Conservation (phyloP, 2,329 filamentous ascomycete species). For the Cylindrodendrum hubeiense region DNA sequence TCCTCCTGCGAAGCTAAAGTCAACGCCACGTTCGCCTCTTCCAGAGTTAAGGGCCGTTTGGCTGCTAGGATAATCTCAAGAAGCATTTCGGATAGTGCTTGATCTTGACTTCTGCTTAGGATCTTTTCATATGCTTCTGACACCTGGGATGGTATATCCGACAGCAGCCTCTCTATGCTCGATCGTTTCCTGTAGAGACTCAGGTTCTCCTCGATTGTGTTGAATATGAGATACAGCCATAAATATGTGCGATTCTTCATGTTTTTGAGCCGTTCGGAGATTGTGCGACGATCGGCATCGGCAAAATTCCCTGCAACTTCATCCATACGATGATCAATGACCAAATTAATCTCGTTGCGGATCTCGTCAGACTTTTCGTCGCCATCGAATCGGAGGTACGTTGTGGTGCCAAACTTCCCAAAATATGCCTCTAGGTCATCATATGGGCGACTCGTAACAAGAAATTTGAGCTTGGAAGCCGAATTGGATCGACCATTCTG, state of each 20-base stretch:
- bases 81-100: background rate
- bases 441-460: constrained; percentile 50
- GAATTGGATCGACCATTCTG: background rate
- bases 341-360: constrained; percentile 46
- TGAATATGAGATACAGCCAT: constrained; percentile 52
- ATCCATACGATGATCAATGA: constrained; percentile 42
- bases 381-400: constrained; percentile 42
- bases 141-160: constrained; percentile 32
- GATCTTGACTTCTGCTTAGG: constrained; percentile 12
- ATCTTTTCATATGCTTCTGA: constrained; percentile 44
- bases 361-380: constrained; percentile 46
- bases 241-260: constrained; percentile 53
- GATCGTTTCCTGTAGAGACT: constrained; percentile 22
- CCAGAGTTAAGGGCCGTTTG: background rate
- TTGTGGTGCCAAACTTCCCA: constrained; percentile 4
- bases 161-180: constrained; percentile 24
- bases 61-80: background rate
- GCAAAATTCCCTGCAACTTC: constrained; percentile 33
- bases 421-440: constrained; percentile 37
- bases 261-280: constrained; percentile 44
- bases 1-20: background rate
- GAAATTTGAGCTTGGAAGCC: constrained; percentile 45
- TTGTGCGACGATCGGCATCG: constrained; percentile 21
- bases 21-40: background rate
- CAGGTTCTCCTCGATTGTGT: constrained; percentile 41